Evolutionary conservation across 2,329 filamentous ascomycete species (phyloP).

Genomic region (Tolypocladium capitatum): DNA sequence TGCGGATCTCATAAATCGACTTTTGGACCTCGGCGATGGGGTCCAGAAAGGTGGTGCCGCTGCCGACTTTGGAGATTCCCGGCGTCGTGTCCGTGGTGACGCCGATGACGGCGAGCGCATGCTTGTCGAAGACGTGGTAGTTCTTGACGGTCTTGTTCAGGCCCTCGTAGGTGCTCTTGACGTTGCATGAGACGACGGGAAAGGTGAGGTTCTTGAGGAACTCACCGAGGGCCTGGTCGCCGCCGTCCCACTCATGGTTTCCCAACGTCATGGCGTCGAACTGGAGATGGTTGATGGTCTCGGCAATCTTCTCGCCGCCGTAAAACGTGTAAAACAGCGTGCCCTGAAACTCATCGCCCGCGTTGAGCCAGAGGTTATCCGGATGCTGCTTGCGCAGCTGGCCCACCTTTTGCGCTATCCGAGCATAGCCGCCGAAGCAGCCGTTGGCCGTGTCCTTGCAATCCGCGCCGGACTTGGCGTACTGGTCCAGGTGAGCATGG

Average conservation of each 20-base stretch:
- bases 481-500: slow-evolving; percentile 53
- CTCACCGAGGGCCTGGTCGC: slow-evolving; percentile 46
- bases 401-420: slow-evolving; percentile 48
- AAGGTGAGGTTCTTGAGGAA: slow-evolving; percentile 53
- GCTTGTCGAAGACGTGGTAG: slow-evolving; percentile 49
- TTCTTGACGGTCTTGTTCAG: slow-evolving; percentile 52
- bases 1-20: slow-evolving; percentile 47
- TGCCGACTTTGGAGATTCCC: slow-evolving; percentile 43
- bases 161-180: slow-evolving; percentile 43
- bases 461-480: slow-evolving; percentile 46
- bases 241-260: slow-evolving; percentile 55
- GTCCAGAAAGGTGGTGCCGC: slow-evolving; percentile 44
- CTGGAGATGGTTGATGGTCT: slow-evolving; percentile 50
- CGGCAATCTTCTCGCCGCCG: slow-evolving; percentile 53
- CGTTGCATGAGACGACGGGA: slow-evolving; percentile 49
- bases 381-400: slow-evolving; percentile 41
- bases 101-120: slow-evolving; percentile 49
- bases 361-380: slow-evolving; percentile 51
- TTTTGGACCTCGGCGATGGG: slow-evolving; percentile 44
- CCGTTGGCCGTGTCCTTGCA: slow-evolving; percentile 42
- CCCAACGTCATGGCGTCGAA: slow-evolving; percentile 57
- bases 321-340: slow-evolving; percentile 57
- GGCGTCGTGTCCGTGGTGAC: slow-evolving; percentile 29
- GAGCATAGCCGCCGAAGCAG: slow-evolving; percentile 52
- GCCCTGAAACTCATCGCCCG: slow-evolving; percentile 57